These are phyloP conservation scores for Pichia rugopelliculosa DNA, from an alignment of 805 yeast genomes.

Conservation along the genomic window DNA sequence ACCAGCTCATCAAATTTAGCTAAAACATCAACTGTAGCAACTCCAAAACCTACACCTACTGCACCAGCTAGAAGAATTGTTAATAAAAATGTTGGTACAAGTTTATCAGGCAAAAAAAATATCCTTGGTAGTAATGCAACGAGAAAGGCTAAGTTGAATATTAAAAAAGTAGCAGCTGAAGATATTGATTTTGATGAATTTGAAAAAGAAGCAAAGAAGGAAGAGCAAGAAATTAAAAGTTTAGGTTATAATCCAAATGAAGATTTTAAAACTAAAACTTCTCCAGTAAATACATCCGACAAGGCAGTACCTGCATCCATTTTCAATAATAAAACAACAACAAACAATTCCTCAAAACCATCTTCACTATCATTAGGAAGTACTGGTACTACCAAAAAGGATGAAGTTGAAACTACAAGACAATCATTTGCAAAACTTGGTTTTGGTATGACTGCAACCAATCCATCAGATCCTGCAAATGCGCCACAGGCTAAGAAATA, in stretches of 20 bases:
- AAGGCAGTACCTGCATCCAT: constrained; percentile 20
- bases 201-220: constrained; percentile 74
- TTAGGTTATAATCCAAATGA: constrained; percentile 45
- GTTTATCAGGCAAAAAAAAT: constrained; percentile 20
- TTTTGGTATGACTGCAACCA: constrained; percentile 77
- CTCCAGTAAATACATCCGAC: constrained; percentile 12
- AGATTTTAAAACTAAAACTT: constrained; percentile 12
- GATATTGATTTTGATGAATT: constrained; percentile 53
- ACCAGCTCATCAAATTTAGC: neutral
- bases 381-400: neutral
- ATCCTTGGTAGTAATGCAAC: constrained; percentile 43
- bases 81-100: constrained; percentile 20
- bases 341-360: neutral
- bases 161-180: constrained; percentile 45
- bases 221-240: constrained; percentile 59
- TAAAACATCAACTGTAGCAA: neutral
- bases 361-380: neutral
- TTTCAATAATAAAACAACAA: constrained; percentile 1
- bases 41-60: constrained; percentile 22
- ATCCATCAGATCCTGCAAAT: constrained; percentile 31
- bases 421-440: constrained; percentile 78
- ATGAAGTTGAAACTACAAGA: constrained; percentile 40
- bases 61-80: constrained; percentile 28
- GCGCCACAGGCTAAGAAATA: constrained; percentile 17
- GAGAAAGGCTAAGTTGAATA: constrained; percentile 48